Evolutionary conservation across 108 stramenopile genomes (phyloP), one percentile per base, ranked within the genome.

Genomic region (Fragilaria crotonensis): DNA sequence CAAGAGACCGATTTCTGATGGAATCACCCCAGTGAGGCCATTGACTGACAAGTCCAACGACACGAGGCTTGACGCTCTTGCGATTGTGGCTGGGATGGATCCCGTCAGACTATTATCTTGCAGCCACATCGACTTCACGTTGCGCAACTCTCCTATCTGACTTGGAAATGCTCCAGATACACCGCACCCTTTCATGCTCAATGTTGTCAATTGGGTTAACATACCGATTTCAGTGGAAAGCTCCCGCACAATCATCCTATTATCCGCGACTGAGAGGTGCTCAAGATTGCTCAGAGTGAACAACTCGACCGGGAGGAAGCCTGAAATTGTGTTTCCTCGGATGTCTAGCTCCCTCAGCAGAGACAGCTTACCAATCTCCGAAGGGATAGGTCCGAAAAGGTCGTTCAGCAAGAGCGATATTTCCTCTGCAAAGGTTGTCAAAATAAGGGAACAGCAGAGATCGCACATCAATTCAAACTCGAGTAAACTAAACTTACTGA

Each of bases 1-100:
- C 32, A 56, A 56, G 20, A 21, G 30, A 2, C 54, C 54, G 14
- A 56, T 1, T 33, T 56, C 33, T 32, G 54, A 33, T 4, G 54
- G 32, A 2, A 56, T 4, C 2, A 31, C 4, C 32, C 25, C 21
- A 19, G 4, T 2, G 19, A 56, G 33, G 20, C n/a, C n/a, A 33
- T 56, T 56, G 36, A 11, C 14, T 7, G 36, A 41, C 7, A 41
- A 41, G 36, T 41, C 14, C 11, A 41, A 7, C 7, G 7, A 41
- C 36, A 41, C 7, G 7, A 41, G 36, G 14, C 14, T 41, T 14
- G 7, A 11, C 14, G 36, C 36, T 11, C 14, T 41, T 41, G 11
- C 36, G 14, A 41, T 41, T 11, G 36, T 11, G 14, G 7, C 36
- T 11, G 36, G 36, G 7, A 41, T 41, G 14, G 36, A 11, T 41